Percentiles rank a stretch among this genome's conserved stretches.
Evolutionary conservation across 177 flowering plant genomes (phyloP).

Genomic region (Vitis hybrid): DNA sequence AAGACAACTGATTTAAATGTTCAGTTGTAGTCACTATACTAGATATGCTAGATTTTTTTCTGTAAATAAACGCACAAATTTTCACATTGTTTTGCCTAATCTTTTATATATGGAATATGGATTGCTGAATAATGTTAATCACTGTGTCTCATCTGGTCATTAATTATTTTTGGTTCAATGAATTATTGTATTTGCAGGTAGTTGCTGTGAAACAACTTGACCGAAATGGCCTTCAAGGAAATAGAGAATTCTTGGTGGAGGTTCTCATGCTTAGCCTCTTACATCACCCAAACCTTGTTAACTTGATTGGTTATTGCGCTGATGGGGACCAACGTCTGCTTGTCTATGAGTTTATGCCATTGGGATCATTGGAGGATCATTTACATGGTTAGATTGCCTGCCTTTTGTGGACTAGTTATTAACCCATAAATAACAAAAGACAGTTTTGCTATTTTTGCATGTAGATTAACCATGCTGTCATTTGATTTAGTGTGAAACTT

Average conservation of each 20-base stretch:
- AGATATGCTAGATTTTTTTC: not conserved
- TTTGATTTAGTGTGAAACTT: not conserved
- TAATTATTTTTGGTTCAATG: not conserved
- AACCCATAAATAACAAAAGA: not conserved
- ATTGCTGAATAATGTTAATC: not conserved
- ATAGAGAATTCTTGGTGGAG: slow-evolving; percentile 87
- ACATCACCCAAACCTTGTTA: slow-evolving; percentile 87
- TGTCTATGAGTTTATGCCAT: slow-evolving; percentile 88
- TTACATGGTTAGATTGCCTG: slow-evolving; percentile 63
- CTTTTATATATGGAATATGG: too few relatives aligned
- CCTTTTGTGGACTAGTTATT: not conserved
- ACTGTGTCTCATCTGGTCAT: not conserved
- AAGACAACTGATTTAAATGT: not conserved
- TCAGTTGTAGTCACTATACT: not conserved
- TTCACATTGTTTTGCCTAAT: too few relatives aligned
- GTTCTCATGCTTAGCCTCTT: slow-evolving; percentile 93
- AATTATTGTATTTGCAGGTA: slow-evolving; percentile 43
- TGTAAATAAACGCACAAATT: not conserved
- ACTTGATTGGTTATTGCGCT: slow-evolving; percentile 89
- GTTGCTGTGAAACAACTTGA: slow-evolving; percentile 95
- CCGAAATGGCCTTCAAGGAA: slow-evolving; percentile 88
- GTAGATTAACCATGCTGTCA: not conserved
- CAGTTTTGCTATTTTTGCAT: not conserved
- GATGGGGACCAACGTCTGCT: slow-evolving; percentile 95
- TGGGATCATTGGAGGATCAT: slow-evolving; percentile 92